Conservation (phyloP, 2,329 filamentous ascomycete species). For the Diaporthe velutina region DNA sequence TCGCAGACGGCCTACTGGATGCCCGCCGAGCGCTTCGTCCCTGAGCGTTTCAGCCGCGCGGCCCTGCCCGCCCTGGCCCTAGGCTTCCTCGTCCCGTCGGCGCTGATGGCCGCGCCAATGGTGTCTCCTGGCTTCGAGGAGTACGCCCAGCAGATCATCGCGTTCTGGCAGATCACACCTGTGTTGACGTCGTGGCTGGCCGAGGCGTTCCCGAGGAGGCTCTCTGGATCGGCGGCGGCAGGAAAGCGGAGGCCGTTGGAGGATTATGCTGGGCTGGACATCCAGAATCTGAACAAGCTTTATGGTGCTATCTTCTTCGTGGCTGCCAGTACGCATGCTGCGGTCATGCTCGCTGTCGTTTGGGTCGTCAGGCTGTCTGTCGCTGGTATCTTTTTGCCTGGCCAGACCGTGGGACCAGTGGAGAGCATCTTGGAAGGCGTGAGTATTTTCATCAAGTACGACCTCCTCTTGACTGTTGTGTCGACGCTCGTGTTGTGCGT, state of each 20-base stretch:
- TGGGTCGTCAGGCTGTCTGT: slow-evolving; percentile 10
- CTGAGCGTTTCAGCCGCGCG: slow-evolving; percentile 16
- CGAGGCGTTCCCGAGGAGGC: neutral
- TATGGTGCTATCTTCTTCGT: slow-evolving; percentile 2
- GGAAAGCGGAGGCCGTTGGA: neutral
- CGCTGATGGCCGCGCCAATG: slow-evolving; percentile 1
- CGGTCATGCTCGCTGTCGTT: slow-evolving; percentile 4
- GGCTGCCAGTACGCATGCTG: neutral
- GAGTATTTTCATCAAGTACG: slow-evolving; percentile 23
- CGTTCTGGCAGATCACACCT: slow-evolving; percentile 23
- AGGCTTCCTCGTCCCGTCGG: slow-evolving; percentile 12
- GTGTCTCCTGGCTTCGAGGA: neutral
- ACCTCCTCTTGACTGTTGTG: slow-evolving; percentile 12
- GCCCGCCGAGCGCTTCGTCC: slow-evolving; percentile 29
- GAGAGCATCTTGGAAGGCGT: neutral
- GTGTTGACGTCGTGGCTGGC: slow-evolving; percentile 18
- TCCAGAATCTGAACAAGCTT: neutral
- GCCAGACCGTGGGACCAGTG: neutral
- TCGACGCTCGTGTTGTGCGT: slow-evolving; percentile 1
- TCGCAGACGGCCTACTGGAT: slow-evolving; percentile 25
- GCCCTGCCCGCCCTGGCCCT: slow-evolving; percentile 12
- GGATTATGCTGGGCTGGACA: slow-evolving; percentile 11
- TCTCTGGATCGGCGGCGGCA: neutral
- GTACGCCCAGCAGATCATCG: slow-evolving; percentile 9
- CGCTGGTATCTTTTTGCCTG: slow-evolving; percentile 1